Conservation (phyloP, 768 basidiomycete genomes). For the Tricholomella constricta region DNA sequence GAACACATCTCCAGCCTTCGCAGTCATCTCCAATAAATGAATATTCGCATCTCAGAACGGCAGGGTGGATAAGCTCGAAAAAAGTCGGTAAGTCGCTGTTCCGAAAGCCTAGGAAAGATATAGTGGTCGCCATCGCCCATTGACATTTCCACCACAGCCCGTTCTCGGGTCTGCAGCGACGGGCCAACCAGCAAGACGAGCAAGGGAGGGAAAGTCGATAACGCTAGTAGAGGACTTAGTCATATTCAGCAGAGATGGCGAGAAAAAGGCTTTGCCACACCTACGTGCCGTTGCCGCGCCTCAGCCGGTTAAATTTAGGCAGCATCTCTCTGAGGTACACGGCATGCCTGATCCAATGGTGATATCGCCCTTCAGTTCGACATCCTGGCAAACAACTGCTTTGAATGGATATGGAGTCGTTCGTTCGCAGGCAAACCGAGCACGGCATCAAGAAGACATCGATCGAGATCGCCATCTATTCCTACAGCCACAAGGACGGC, state of each 20-base stretch:
- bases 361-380: slow-evolving; percentile 92
- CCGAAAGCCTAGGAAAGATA: neutral
- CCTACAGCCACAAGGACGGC: slow-evolving; percentile 24
- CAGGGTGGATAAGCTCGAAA: too few species aligned
- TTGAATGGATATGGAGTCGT: slow-evolving; percentile 78
- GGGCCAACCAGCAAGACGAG: neutral
- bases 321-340: slow-evolving; percentile 93
- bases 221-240: too few species aligned
- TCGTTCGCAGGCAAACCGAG: slow-evolving; percentile 22
- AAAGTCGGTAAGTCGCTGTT: neutral
- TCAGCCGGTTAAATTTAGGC: slow-evolving; percentile 82
- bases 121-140: neutral
- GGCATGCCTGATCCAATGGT: slow-evolving; percentile 88
- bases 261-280: neutral
- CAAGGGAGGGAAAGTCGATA: neutral
- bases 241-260: neutral
- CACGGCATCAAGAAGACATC: slow-evolving; percentile 20
- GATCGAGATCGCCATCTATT: slow-evolving; percentile 29
- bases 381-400: slow-evolving; percentile 90
- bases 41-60: neutral
- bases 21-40: neutral
- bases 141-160: neutral
- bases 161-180: neutral
- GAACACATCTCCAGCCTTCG: neutral
- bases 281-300: slow-evolving; percentile 57